Evolutionary conservation across 345 rosid genomes (phyloP).

Genomic region (Syzygium jambos): DNA sequence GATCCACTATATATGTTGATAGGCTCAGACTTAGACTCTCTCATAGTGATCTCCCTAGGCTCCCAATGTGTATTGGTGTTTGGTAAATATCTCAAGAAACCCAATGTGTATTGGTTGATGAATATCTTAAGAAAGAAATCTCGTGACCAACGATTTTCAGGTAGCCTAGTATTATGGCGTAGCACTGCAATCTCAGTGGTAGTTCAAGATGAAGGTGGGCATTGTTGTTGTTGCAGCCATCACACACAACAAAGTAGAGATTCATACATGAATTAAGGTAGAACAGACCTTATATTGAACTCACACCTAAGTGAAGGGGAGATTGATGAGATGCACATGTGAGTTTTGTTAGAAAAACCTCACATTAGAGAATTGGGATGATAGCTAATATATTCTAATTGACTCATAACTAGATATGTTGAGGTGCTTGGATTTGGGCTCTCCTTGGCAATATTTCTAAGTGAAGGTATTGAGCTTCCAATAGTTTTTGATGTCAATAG

Average conservation of each 20-base stretch:
- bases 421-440: rapidly evolving
- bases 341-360: no score
- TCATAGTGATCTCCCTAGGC: not conserved
- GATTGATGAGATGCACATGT: not conserved
- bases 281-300: not conserved
- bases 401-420: no score
- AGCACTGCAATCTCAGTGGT: rapidly evolving
- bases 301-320: not conserved
- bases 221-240: not conserved
- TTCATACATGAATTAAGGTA: not conserved
- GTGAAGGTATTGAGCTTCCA: not conserved
- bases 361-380: no score
- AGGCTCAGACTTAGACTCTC: not conserved
- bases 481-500: no score
- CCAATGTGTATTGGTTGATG: not conserved
- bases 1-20: rapidly evolving
- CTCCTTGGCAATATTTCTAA: not conserved
- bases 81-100: not conserved
- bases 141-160: not conserved
- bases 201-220: not conserved
- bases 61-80: not conserved
- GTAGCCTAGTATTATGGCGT: not conserved
- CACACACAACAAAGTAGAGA: not conserved
- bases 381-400: not conserved
- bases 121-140: not conserved